phyloP scores from a whole-genome alignment of 2,329 filamentous ascomycete species.

The Malbranchea cinnamomea region DNA sequence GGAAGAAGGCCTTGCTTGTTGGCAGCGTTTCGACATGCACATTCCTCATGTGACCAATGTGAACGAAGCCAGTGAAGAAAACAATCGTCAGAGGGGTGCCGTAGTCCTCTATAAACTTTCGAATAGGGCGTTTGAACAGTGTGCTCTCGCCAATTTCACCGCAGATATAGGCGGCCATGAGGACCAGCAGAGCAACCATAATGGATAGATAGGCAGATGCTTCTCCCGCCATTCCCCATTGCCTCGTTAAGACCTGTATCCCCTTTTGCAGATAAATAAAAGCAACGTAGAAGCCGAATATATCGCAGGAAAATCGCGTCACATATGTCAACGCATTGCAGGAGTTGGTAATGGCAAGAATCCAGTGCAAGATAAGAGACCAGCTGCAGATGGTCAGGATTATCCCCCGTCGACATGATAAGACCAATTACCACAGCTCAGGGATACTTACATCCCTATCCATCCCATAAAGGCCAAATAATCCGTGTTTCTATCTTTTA shows the following conservation, averaged over 20 bases:
- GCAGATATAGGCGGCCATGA: conserved; percentile 60
- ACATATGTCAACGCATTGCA: conserved; percentile 84
- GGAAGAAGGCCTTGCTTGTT: conserved; percentile 62
- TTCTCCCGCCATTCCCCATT: conserved; percentile 47
- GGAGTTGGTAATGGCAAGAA: conserved; percentile 68
- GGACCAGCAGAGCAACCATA: conserved; percentile 59
- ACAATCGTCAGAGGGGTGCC: conserved; percentile 69
- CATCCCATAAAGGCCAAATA: conserved; percentile 86
- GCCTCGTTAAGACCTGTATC: conserved; percentile 65
- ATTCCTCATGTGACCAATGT: conserved; percentile 66
- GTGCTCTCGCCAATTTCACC: conserved; percentile 54
- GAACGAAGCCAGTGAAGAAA: conserved; percentile 82
- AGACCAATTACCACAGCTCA: too few species aligned
- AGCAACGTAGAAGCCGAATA: conserved; percentile 86
- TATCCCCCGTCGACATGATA: background rate
- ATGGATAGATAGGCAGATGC: conserved; percentile 62
- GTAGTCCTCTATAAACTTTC: conserved; percentile 80
- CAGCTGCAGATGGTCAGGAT: conserved; percentile 37
- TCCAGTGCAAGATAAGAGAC: conserved; percentile 73
- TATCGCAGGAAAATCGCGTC: conserved; percentile 82
- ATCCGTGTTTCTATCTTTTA: conserved; percentile 58
- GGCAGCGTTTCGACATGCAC: conserved; percentile 58
- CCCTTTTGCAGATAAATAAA: conserved; percentile 88
- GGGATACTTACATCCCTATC: conserved; percentile 55
- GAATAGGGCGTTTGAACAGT: conserved; percentile 58